Base-by-base conservation (phyloP, 768 basidiomycete genomes). In the Omphalotus guepiniiformis region DNA sequence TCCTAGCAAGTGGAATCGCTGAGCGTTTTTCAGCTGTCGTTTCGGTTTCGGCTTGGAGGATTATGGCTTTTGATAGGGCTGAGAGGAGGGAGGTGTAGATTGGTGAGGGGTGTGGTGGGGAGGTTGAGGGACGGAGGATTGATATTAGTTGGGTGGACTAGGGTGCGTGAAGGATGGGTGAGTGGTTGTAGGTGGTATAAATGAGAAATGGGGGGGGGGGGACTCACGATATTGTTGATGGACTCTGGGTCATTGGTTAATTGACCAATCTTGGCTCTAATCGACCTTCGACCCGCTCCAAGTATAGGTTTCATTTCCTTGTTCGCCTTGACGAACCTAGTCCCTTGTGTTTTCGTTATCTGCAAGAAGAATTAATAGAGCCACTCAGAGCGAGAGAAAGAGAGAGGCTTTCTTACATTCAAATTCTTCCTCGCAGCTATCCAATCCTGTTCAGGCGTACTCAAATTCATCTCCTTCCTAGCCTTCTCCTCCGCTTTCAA, bases 41-140 rank as follows among this genome's bases (percentile, higher is more conserved):
- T 64, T 98, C 95, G 0, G 84, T 87, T 69, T 96, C 93, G 15
- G 93, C 93, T 68, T 97, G 95, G 27, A 88, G 74, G 36, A 97
- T 75, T 51, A 98, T 83, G 15, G 82, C 72, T 61, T 98, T 97
- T 39, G 91, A 73, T 32, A 97, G 78, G n/a, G 93, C 86, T 18
- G 89, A 93, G 37, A 94, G 78, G 18, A 86, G 74, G 41, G 91
- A 88, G 39, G 73, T 63, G 61, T 93, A 94, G 44, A 88, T 67
- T n/a, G 61, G 54, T n/a, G n/a, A n/a, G 22, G 59, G 60, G 21
- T 65, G 55, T 41, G 66, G 70, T 18, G 62, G 56, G 6, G 48
- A 49, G 4, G 49, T 55, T 4, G 60, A 36, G 2, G 74, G 71
- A 30, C 54, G 53, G 21, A 69, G 52, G 22, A 75, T 67, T 30